These are phyloP conservation scores for Paramyrothecium roridum DNA, from an alignment of 2,329 filamentous ascomycete genomes.

Conservation along the genomic window DNA sequence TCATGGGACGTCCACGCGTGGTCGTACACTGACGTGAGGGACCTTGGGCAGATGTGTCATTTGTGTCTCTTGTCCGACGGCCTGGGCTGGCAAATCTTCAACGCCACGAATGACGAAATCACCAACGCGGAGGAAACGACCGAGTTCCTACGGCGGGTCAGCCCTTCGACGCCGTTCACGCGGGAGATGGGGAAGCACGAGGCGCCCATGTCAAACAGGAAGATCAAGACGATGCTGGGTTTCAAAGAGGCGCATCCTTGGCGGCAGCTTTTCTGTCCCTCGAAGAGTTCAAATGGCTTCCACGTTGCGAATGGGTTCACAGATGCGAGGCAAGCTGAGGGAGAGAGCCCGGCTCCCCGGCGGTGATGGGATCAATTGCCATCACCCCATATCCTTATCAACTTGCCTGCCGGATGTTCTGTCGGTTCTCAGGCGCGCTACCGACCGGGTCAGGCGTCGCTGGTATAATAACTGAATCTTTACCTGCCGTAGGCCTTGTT, in stretches of 20 bases:
- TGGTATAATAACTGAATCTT: no score
- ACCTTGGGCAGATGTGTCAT: slow-evolving; percentile 60
- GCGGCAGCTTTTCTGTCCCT: slow-evolving; percentile 19
- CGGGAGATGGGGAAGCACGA: slow-evolving; percentile 56
- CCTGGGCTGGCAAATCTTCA: slow-evolving; percentile 61
- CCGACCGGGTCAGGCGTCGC: no score
- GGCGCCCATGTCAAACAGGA: slow-evolving; percentile 58
- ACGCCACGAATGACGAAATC: slow-evolving; percentile 61
- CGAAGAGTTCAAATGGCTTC: not conserved
- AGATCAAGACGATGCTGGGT: slow-evolving; percentile 55
- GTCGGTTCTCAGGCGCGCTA: no score
- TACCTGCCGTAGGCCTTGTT: no score
- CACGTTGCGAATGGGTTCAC: no score
- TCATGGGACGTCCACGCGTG: slow-evolving; percentile 56
- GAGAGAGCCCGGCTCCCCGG: no score
- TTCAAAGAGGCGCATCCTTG: slow-evolving; percentile 59
- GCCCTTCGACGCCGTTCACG: slow-evolving; percentile 47
- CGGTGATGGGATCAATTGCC: no score
- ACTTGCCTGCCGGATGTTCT: no score
- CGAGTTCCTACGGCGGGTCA: slow-evolving; percentile 47
- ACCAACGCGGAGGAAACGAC: slow-evolving; percentile 44
- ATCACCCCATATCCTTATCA: no score
- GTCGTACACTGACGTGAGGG: slow-evolving; percentile 61
- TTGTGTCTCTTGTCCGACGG: slow-evolving; percentile 48
- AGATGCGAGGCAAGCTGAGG: no score